Conservation (phyloP, 352 stramenopile species). For the Phytophthora fragariae region DNA sequence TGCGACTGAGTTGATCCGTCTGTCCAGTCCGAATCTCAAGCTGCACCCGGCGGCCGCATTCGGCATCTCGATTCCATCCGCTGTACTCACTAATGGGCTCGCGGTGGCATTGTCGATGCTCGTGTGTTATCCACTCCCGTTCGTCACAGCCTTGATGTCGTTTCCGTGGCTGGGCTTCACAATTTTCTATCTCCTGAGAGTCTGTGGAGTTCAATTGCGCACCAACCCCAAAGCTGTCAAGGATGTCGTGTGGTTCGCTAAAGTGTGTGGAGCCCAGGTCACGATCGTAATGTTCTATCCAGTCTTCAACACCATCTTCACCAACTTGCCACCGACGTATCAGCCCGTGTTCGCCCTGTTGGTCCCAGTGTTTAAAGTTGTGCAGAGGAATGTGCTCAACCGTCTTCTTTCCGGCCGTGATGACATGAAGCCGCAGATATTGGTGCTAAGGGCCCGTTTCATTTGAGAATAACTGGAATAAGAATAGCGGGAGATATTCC, state of each 20-base stretch:
- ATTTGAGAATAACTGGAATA: too few relatives aligned
- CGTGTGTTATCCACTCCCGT: constrained; percentile 29
- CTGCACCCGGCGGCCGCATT: constrained; percentile 3
- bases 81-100: constrained; percentile 15
- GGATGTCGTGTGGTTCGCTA: constrained; percentile 26
- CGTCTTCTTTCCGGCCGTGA: constrained; percentile 24
- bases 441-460: constrained; percentile 21
- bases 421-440: constrained; percentile 29
- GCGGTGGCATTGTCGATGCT: constrained; percentile 2
- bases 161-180: constrained; percentile 27
- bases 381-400: constrained; percentile 43
- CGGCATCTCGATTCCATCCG: constrained; percentile 19
- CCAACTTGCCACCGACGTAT: constrained; percentile 14
- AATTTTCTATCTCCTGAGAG: constrained; percentile 19
- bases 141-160: constrained; percentile 18
- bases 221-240: constrained; percentile 20
- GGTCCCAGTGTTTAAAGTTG: constrained; percentile 49
- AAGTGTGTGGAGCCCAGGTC: constrained; percentile 21
- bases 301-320: constrained; percentile 20
- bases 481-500: too few relatives aligned
- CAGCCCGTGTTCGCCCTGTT: constrained; percentile 48
- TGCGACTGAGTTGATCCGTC: constrained; percentile 28
- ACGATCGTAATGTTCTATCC: constrained; percentile 19
- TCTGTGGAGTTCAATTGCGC: constrained; percentile 23
- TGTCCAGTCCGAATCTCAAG: constrained; percentile 30